Conservation (phyloP, 495 filamentous ascomycete genomes). For the Penicillium canescens region DNA sequence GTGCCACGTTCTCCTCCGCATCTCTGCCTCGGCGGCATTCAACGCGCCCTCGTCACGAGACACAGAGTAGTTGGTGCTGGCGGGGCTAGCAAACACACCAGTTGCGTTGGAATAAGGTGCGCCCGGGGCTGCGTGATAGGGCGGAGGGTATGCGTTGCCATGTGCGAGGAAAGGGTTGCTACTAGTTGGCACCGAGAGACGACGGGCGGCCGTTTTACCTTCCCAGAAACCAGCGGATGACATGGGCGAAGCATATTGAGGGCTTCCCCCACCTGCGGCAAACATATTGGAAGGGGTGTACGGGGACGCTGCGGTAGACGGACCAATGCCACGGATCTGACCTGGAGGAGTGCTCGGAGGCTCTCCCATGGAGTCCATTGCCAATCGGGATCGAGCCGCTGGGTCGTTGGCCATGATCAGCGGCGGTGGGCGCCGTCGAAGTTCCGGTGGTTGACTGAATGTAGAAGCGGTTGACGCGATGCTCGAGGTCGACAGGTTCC, state of each 20-base stretch:
- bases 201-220: constrained; percentile 68
- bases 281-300: constrained; percentile 59
- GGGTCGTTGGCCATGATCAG: constrained; percentile 80
- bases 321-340: constrained; percentile 43
- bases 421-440: constrained; percentile 73
- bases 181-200: constrained; percentile 78
- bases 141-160: constrained; percentile 53
- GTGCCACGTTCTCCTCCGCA: constrained; percentile 87
- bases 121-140: constrained; percentile 48
- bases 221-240: constrained; percentile 68
- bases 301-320: constrained; percentile 68
- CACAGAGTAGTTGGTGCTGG: constrained; percentile 61
- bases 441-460: constrained; percentile 60
- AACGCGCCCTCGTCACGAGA: constrained; percentile 65
- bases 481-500: constrained; percentile 84
- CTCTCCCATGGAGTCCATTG: constrained; percentile 59
- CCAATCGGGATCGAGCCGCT: constrained; percentile 53
- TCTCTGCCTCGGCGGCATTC: constrained; percentile 67
- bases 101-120: constrained; percentile 54
- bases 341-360: constrained; percentile 50
- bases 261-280: constrained; percentile 70
- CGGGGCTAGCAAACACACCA: constrained; percentile 70
- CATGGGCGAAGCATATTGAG: constrained; percentile 72
- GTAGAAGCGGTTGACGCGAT: constrained; percentile 75
- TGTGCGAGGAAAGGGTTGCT: constrained; percentile 72